These are phyloP conservation scores for Nemania sp. DNA, from an alignment of 2,329 filamentous ascomycete genomes.

Conservation along the genomic window DNA sequence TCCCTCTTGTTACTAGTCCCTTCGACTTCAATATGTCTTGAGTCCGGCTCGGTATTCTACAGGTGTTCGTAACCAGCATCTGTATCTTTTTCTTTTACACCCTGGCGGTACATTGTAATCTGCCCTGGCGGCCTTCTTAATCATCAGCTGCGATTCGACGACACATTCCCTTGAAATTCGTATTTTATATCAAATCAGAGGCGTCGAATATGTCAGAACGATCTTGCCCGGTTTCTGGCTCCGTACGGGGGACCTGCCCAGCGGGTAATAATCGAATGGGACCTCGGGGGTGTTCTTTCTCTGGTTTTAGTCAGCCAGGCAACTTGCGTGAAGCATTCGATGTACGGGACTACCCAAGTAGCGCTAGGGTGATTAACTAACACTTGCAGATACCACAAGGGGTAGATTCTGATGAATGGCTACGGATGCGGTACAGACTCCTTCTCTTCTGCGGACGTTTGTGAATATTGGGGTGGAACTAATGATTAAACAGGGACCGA, in stretches of 20 bases:
- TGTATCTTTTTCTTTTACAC: conserved; percentile 6
- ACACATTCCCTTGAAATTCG: background rate
- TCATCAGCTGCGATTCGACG: background rate
- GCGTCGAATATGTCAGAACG: conserved; percentile 18
- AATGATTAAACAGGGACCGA: conserved; percentile 53
- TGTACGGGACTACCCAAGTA: conserved; percentile 31
- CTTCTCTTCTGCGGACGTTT: background rate
- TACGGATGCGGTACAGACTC: conserved; percentile 55
- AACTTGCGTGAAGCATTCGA: conserved; percentile 53
- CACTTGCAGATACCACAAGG: conserved; percentile 57
- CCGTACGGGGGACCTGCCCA: conserved; percentile 17
- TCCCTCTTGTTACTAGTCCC: background rate
- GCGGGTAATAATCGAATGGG: conserved; percentile 49
- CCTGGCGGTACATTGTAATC: conserved; percentile 24
- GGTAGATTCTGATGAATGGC: conserved; percentile 60
- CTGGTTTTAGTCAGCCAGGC: conserved; percentile 52
- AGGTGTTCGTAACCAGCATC: background rate
- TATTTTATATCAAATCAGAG: background rate
- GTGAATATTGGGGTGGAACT: background rate
- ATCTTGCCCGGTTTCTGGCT: conserved; percentile 26
- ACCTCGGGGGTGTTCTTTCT: conserved; percentile 53
- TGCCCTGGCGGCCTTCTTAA: conserved; percentile 23
- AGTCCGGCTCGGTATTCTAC: background rate
- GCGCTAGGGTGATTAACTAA: conserved; percentile 29
- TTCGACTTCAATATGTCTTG: background rate